Conservation (phyloP, 305 asterid species). For the Fraxinus sp. region DNA sequence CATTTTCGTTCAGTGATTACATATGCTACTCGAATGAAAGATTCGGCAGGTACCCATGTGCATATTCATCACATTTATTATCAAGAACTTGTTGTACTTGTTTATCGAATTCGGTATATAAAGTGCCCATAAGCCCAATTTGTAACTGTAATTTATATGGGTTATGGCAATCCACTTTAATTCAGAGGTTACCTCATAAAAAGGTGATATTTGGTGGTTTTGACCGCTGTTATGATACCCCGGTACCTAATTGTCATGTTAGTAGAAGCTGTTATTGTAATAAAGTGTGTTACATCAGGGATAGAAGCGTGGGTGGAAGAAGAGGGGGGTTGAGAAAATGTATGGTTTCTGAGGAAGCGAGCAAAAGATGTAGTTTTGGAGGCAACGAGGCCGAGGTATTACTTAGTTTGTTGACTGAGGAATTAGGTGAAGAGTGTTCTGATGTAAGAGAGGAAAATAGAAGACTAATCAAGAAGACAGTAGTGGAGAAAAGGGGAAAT, state of each 20-base stretch:
- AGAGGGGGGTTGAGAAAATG: slow-evolving; percentile 46
- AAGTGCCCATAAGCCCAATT: slow-evolving; percentile 39
- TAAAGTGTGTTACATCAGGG: slow-evolving; percentile 33
- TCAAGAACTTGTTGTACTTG: slow-evolving; percentile 46
- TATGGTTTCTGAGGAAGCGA: slow-evolving; percentile 49
- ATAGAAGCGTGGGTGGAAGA: slow-evolving; percentile 37
- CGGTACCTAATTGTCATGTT: slow-evolving; percentile 37
- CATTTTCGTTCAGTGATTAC: slow-evolving; percentile 44
- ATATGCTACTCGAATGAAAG: slow-evolving; percentile 41
- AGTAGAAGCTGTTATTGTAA: slow-evolving; percentile 44
- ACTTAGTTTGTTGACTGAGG: slow-evolving; percentile 76
- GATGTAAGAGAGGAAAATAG: slow-evolving; percentile 40
- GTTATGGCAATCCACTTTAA: slow-evolving; percentile 69
- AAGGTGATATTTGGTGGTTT: slow-evolving; percentile 47
- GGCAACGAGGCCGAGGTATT: slow-evolving; percentile 69
- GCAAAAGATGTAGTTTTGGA: slow-evolving; percentile 35
- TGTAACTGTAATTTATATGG: slow-evolving; percentile 48
- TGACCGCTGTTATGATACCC: slow-evolving; percentile 40
- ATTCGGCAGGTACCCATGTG: slow-evolving; percentile 35
- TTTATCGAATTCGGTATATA: slow-evolving; percentile 41
- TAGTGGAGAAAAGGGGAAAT: slow-evolving; percentile 40
- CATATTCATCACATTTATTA: slow-evolving; percentile 37
- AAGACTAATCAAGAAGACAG: slow-evolving; percentile 37
- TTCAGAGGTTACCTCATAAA: slow-evolving; percentile 58
- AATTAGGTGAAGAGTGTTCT: slow-evolving; percentile 44